Conservation (phyloP, 495 filamentous ascomycete genomes). For the Penicillium antarcticum region DNA sequence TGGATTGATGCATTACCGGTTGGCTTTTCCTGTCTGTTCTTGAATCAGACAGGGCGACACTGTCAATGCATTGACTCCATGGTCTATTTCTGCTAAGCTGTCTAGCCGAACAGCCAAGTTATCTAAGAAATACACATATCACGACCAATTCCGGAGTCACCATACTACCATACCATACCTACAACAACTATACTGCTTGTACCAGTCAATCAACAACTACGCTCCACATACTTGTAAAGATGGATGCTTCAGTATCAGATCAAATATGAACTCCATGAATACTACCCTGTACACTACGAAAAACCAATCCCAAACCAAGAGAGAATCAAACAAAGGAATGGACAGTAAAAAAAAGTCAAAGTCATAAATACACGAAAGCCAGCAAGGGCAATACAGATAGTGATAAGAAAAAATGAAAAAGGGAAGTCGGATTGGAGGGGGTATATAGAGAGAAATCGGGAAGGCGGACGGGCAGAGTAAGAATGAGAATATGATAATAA, state of each 20-base stretch:
- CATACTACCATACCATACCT: no score
- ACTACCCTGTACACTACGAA: slow-evolving; percentile 7
- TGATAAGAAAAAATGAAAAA: slow-evolving; percentile 3
- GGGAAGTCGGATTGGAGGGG: slow-evolving; percentile 16
- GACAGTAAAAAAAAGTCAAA: slow-evolving; percentile 14
- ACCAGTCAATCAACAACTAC: no score
- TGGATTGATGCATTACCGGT: background rate
- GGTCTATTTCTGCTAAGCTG: slow-evolving; percentile 7
- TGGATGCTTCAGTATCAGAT: background rate
- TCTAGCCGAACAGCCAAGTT: no score
- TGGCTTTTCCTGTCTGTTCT: background rate
- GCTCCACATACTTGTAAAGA: background rate
- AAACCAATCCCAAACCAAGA: background rate
- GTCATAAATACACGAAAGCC: slow-evolving; percentile 22
- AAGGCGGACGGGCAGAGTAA: background rate
- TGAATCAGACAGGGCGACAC: background rate
- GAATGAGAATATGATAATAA: slow-evolving; percentile 1
- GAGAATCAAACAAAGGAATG: slow-evolving; percentile 10
- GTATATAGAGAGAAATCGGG: slow-evolving; percentile 20
- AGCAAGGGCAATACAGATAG: slow-evolving; percentile 18
- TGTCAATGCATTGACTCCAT: slow-evolving; percentile 2
- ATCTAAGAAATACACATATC: background rate
- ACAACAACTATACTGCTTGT: no score
- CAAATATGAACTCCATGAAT: slow-evolving; percentile 1
- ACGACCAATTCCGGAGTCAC: no score